Evolutionary conservation across 164 flowering plant genomes (phyloP).

Genomic region (Liquidambar formosana): DNA sequence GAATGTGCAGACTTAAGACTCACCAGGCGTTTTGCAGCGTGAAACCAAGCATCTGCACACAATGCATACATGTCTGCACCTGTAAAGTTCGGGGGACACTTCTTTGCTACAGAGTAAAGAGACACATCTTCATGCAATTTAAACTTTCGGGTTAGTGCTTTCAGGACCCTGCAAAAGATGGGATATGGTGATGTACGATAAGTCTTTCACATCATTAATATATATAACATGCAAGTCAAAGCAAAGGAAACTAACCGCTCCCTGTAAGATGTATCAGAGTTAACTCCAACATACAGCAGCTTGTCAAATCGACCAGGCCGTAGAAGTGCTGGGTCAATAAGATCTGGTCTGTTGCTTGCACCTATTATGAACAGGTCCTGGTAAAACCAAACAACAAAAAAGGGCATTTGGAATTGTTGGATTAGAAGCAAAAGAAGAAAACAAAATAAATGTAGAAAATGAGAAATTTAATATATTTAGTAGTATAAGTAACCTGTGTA

Average conservation of each 20-base stretch:
- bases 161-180: slow-evolving; percentile 60
- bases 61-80: slow-evolving; percentile 78
- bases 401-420: neutral
- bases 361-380: slow-evolving; percentile 96
- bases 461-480: neutral
- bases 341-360: slow-evolving; percentile 96
- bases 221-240: neutral
- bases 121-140: slow-evolving; percentile 78
- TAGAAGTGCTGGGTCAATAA: slow-evolving; percentile 92
- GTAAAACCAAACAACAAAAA: slow-evolving; percentile 4
- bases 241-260: slow-evolving; percentile 53
- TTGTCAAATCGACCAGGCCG: slow-evolving; percentile 97
- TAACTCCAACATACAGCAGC: slow-evolving; percentile 88
- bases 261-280: slow-evolving; percentile 76
- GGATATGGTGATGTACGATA: slow-evolving; percentile 5
- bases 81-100: slow-evolving; percentile 85
- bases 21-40: slow-evolving; percentile 90
- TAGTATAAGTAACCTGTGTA: slow-evolving; percentile 49
- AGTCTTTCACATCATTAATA: neutral
- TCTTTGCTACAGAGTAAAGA: slow-evolving; percentile 63
- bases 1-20: slow-evolving; percentile 4
- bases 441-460: neutral
- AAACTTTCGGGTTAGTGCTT: slow-evolving; percentile 88
- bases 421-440: slow-evolving; percentile 1
- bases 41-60: slow-evolving; percentile 80